phyloP scores from a whole-genome alignment of 2,329 filamentous ascomycete species.

The Colletotrichum sp. region DNA sequence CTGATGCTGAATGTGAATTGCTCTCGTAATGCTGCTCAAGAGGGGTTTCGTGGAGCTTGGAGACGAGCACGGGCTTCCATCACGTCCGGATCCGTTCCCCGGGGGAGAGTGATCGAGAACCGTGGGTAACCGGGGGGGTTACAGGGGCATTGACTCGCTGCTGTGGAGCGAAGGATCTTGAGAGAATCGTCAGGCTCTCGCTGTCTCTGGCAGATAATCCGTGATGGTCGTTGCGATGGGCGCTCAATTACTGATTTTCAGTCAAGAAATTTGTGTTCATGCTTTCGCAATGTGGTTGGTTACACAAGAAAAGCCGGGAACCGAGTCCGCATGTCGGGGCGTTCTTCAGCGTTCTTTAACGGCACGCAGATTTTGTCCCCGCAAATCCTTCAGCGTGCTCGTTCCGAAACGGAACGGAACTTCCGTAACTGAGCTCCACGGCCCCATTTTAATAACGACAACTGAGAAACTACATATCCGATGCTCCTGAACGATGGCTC shows the following conservation, averaged over 20 bases:
- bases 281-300: not conserved
- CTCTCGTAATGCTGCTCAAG: not conserved
- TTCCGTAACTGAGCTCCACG: not conserved
- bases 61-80: not conserved
- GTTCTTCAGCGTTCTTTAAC: not conserved
- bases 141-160: constrained; percentile 5
- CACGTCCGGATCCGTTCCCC: not conserved
- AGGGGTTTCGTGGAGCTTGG: not conserved
- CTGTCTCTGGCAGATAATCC: not conserved
- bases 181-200: not conserved
- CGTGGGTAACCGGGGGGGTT: not conserved
- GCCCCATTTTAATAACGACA: not conserved
- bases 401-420: not conserved
- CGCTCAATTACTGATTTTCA: not conserved
- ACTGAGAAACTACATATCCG: not conserved
- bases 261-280: not conserved
- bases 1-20: not conserved
- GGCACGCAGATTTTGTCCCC: not conserved
- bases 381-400: not conserved
- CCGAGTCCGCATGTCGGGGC: not conserved
- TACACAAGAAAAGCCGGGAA: not conserved
- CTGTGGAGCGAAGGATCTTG: not conserved
- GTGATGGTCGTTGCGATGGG: not conserved
- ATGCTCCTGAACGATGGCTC: not conserved
- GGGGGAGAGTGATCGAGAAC: not conserved